These are phyloP conservation scores for Candida yuanshanica DNA, from an alignment of 805 yeast species.

Conservation along the genomic window DNA sequence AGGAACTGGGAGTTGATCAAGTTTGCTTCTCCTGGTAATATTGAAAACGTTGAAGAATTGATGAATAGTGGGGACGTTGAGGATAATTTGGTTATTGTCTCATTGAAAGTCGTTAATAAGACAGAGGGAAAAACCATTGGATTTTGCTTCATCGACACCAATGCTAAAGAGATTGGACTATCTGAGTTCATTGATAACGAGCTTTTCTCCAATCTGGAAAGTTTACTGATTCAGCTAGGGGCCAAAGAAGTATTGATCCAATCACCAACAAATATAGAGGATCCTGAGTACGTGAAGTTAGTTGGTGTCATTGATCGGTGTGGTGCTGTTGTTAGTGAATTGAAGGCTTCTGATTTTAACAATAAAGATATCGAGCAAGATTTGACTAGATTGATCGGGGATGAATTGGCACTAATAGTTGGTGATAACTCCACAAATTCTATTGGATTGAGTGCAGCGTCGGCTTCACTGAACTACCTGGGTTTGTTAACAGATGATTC, in stretches of 20 bases:
- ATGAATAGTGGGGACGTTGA: constrained; percentile 35
- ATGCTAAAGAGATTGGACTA: constrained; percentile 58
- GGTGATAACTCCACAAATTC: constrained; percentile 45
- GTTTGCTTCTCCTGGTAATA: constrained; percentile 86
- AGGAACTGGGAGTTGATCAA: constrained; percentile 52
- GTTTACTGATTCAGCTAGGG: constrained; percentile 81
- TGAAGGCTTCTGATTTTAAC: constrained; percentile 51
- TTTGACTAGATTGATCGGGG: constrained; percentile 60
- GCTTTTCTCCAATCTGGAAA: constrained; percentile 78
- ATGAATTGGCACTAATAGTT: constrained; percentile 48
- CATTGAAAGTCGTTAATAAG: constrained; percentile 29
- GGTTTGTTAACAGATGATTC: constrained; percentile 53
- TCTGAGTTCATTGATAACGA: constrained; percentile 86
- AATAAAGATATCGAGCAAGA: constrained; percentile 73
- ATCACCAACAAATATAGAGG: constrained; percentile 28
- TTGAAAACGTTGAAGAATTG: constrained; percentile 71
- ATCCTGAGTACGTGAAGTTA: constrained; percentile 58
- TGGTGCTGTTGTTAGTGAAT: constrained; percentile 62
- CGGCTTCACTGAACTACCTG: constrained; percentile 66
- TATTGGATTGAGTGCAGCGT: constrained; percentile 54
- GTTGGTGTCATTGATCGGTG: constrained; percentile 72
- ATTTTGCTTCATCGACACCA: constrained; percentile 72
- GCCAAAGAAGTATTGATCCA: constrained; percentile 78
- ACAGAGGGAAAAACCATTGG: constrained; percentile 54
- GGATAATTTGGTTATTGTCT: constrained; percentile 41